Conservation (phyloP, 1,284 basidiomycete species). For the Neonothopanus nambi region DNA sequence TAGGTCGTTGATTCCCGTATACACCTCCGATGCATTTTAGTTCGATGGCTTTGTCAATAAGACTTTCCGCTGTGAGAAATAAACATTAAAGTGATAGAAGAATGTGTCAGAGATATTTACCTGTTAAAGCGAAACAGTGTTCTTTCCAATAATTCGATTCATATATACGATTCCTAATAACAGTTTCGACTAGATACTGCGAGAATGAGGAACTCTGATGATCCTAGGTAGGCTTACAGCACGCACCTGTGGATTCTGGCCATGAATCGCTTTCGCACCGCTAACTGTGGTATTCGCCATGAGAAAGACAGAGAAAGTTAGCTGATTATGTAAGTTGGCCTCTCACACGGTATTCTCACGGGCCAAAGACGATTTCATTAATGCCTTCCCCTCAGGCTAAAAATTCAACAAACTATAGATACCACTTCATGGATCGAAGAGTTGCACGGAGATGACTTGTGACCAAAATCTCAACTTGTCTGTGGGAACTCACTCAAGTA, state of each 20-base stretch:
- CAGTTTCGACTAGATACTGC: constrained; percentile 94
- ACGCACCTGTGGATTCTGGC: constrained; percentile 86
- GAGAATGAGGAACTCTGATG: constrained; percentile 27
- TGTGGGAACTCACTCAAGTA: too few relatives aligned
- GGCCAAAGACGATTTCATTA: too few relatives aligned
- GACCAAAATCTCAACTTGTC: too few relatives aligned
- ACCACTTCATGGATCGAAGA: too few relatives aligned
- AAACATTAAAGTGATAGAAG: constrained; percentile 1
- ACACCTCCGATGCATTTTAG: constrained; percentile 89
- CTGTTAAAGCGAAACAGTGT: constrained; percentile 90
- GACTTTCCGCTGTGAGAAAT: constrained; percentile 67
- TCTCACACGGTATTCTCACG: too few relatives aligned
- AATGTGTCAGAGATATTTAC: constrained; percentile 37
- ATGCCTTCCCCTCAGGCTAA: too few relatives aligned
- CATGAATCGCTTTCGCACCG: constrained; percentile 85
- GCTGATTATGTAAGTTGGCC: neutral
- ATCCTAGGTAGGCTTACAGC: constrained; percentile 45
- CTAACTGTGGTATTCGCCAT: constrained; percentile 92
- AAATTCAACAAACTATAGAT: too few relatives aligned
- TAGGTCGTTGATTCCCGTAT: constrained; percentile 90
- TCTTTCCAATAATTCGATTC: constrained; percentile 97
- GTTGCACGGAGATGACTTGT: too few relatives aligned
- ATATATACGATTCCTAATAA: constrained; percentile 95
- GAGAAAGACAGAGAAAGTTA: constrained; percentile 8
- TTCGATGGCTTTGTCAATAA: constrained; percentile 92